Percentiles rank a stretch among this genome's conserved stretches.
Evolutionary conservation across 768 basidiomycete genomes (phyloP).

Genomic region (Russula compacta): DNA sequence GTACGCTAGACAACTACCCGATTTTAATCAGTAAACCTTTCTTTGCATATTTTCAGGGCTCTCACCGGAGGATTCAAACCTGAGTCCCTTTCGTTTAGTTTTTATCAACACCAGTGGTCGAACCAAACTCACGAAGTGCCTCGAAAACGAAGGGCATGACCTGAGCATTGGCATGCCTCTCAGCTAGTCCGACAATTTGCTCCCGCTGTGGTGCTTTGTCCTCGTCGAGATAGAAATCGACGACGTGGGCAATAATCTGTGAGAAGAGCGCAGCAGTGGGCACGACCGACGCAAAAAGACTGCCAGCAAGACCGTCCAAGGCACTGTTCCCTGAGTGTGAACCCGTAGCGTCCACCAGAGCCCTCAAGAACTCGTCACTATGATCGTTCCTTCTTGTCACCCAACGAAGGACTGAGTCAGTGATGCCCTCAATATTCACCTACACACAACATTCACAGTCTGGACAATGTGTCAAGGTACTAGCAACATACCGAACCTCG

Average conservation of each 20-base stretch:
- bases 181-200: background rate
- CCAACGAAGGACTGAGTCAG: conserved; percentile 20
- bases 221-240: conserved; percentile 48
- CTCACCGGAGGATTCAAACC: conserved; percentile 20
- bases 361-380: conserved; percentile 15
- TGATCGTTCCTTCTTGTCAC: conserved; percentile 20
- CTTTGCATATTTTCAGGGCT: background rate
- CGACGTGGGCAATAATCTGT: conserved; percentile 43
- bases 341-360: conserved; percentile 17
- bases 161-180: background rate
- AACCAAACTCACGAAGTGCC: conserved; percentile 14
- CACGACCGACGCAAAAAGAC: conserved; percentile 44
- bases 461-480: background rate
- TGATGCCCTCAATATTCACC: conserved; percentile 12
- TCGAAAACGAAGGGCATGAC: conserved; percentile 17
- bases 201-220: background rate
- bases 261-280: conserved; percentile 51
- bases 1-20: conserved; percentile 13
- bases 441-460: background rate
- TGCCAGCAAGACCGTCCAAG: conserved; percentile 34
- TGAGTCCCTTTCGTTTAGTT: conserved; percentile 2
- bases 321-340: conserved; percentile 19
- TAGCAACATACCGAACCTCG: conserved; percentile 7
- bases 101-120: background rate
- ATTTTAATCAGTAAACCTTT: background rate